A percentile compares a stretch with the other conserved stretches of the same genome.
Conservation (phyloP, 352 stramenopile species). For the Plasmopara muralis region DNA sequence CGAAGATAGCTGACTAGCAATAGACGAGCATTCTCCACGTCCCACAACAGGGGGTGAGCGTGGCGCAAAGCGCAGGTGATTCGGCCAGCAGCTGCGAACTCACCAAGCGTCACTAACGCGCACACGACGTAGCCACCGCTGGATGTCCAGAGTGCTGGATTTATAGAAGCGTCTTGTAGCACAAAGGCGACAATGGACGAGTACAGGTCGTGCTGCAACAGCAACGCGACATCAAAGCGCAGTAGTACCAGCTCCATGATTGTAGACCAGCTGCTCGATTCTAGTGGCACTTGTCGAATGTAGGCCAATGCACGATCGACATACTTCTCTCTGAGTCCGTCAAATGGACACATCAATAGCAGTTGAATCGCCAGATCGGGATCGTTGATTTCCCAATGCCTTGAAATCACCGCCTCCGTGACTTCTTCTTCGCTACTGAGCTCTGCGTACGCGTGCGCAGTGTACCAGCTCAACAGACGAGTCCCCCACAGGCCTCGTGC, state of each 20-base stretch:
- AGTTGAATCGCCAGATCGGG: conserved; percentile 36
- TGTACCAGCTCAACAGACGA: conserved; percentile 50
- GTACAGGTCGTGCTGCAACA: conserved; percentile 42
- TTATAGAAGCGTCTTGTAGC: conserved; percentile 8
- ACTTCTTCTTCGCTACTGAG: conserved; percentile 23
- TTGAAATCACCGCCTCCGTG: conserved; percentile 31
- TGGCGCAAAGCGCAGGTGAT: conserved; percentile 49
- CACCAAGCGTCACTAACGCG: conserved; percentile 38
- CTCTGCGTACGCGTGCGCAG: conserved; percentile 34
- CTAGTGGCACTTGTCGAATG: conserved; percentile 10
- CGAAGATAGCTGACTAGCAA: conserved; percentile 49
- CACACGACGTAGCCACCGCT: conserved; percentile 58
- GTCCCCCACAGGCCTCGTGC: conserved; percentile 36
- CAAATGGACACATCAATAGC: conserved; percentile 55
- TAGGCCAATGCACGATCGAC: conserved; percentile 22
- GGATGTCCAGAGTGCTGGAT: conserved; percentile 42
- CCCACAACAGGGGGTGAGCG: conserved; percentile 60
- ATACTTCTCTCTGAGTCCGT: conserved; percentile 36
- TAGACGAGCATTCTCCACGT: conserved; percentile 55
- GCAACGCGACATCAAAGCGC: conserved; percentile 40
- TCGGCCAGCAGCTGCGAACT: conserved; percentile 44
- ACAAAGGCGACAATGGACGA: conserved; percentile 34
- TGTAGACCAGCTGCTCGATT: conserved; percentile 13
- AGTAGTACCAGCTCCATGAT: conserved; percentile 54
- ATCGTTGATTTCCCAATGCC: conserved; percentile 30